Percentiles rank a stretch among this genome's conserved stretches.
phyloP scores from a whole-genome alignment of 257 asterid genomes.

The Nyctanthes arbortristis region DNA sequence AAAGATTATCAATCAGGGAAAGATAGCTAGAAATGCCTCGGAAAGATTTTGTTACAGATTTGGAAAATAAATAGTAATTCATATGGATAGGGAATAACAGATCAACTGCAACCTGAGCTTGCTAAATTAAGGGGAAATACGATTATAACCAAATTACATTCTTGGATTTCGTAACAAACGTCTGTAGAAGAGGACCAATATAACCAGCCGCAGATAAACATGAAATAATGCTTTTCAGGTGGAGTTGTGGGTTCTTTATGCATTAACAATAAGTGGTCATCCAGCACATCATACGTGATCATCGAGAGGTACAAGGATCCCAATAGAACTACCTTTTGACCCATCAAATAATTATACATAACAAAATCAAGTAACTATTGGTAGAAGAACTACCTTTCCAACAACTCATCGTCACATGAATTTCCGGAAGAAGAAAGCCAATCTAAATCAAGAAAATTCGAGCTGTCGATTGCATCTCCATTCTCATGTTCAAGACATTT shows the following conservation, averaged over 20 bases:
- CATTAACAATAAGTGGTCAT: conserved; percentile 2
- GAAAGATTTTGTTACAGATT: conserved; percentile 5
- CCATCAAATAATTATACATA: background rate
- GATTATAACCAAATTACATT: background rate
- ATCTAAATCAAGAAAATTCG: conserved; percentile 91
- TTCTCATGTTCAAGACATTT: conserved; percentile 56
- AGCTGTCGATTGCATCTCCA: conserved; percentile 71
- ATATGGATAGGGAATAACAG: background rate
- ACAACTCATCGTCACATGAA: conserved; percentile 85
- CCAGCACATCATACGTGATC: conserved; percentile 3
- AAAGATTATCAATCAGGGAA: conserved; percentile 5
- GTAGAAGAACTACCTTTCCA: conserved; percentile 69
- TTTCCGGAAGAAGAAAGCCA: conserved; percentile 95
- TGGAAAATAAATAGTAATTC: background rate
- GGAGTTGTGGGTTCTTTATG: background rate
- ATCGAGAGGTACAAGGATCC: conserved; percentile 11
- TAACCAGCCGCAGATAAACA: background rate
- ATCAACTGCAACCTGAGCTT: background rate
- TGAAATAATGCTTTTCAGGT: background rate
- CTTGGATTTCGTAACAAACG: background rate
- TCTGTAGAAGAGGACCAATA: background rate
- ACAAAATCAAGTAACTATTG: conserved; percentile 1
- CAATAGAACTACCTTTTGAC: conserved; percentile 6
- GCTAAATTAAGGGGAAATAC: background rate
- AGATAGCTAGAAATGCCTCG: background rate